Conservation (phyloP, 148 eudicot genomes). For the Hydrangea macrophylla region DNA sequence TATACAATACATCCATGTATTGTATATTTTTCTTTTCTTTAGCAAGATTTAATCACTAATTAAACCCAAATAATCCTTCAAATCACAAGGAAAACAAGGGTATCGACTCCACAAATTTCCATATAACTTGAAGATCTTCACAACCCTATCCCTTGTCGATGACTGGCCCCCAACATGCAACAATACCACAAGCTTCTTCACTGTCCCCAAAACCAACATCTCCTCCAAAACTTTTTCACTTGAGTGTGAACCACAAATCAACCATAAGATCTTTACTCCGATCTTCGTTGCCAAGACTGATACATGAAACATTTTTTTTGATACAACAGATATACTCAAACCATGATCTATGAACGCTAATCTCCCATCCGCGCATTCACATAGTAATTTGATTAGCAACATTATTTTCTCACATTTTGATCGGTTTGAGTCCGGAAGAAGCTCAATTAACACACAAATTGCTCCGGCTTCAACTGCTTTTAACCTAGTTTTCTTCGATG, state of each 20-base stretch:
- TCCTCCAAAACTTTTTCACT: constrained; percentile 53
- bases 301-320: constrained; percentile 35
- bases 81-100: constrained; percentile 40
- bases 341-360: constrained; percentile 39
- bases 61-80: constrained; percentile 39
- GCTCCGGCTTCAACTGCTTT: constrained; percentile 50
- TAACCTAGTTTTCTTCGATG: constrained; percentile 35
- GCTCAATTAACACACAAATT: constrained; percentile 40
- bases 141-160: constrained; percentile 34
- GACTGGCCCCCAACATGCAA: constrained; percentile 36
- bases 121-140: constrained; percentile 38
- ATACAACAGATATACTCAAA: constrained; percentile 30
- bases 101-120: constrained; percentile 36
- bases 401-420: constrained; percentile 41
- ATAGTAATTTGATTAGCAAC: constrained; percentile 32
- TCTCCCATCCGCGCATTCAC: constrained; percentile 50
- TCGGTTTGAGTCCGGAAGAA: constrained; percentile 36
- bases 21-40: background rate
- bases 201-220: constrained; percentile 35
- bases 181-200: constrained; percentile 41
- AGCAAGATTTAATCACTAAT: constrained; percentile 21
- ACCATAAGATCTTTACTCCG: constrained; percentile 44
- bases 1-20: background rate
- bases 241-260: constrained; percentile 35
- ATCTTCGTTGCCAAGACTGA: constrained; percentile 28